Base-by-base conservation (phyloP, 2,329 filamentous ascomycete genomes). In the Juglanconis oblonga region DNA sequence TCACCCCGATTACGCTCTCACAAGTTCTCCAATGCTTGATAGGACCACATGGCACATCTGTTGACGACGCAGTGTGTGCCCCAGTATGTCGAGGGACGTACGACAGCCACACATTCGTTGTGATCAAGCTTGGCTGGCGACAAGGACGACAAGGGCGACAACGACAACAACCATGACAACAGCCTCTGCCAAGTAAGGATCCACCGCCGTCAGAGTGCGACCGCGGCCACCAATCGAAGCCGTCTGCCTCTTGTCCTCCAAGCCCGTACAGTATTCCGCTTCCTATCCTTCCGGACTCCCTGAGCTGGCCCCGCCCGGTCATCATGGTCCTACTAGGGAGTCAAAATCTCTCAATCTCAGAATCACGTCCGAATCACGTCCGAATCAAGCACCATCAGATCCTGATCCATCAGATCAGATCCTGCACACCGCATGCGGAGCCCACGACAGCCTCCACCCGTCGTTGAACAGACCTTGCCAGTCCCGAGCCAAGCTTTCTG, bases 11-110 rank as follows among this genome's bases (percentile, higher is more conserved):
- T 54, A 31, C 11, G 40, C 29, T 17, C 40, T 17, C 9, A 33
- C 35, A 13, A 48, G 5, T 9, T 33, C 33, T 36, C 14, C 33
- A 32, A 13, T 14, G 17, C 31, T 40, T 56, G 45, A 56, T 49
- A 54, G 52, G 52, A 54, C 31, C 44, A 49, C 54, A 50, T 33
- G 24, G 44, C 32, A n/a, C 54, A 33, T 7, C 14, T 32, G 52
- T 54, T 54, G 52, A 54, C 38, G 52, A 54, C 52, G 29, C 52
- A 24, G 17, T 40, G 36, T 13, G n/a, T 31, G 54, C 44, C 48
- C 38, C 44, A 40, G 24, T 45, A 40, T 49, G 54, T 45, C 24
- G 54, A 32, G 31, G 29, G 52, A 24, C 52, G 45, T 54, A 54
- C 52, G 52, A 33, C 40, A 44, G 9, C 8, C 13, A 40, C 36